Evolutionary conservation across 768 basidiomycete genomes (phyloP), one percentile per base, ranked within the genome.

Genomic region (Hebeloma cylindrosporum): DNA sequence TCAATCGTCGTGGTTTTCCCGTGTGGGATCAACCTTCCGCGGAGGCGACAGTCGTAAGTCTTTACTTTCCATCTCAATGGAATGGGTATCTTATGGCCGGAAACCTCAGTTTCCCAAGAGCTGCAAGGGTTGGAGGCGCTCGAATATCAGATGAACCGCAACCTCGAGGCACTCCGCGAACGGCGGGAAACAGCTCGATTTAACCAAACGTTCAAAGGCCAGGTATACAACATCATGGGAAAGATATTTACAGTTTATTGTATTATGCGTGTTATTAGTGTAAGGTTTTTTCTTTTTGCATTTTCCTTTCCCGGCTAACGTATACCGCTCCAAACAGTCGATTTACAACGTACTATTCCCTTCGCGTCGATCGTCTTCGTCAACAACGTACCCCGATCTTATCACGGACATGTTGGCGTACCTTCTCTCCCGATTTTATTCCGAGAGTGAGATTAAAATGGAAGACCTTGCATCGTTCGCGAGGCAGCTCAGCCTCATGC

Each of bases 201-300:
- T 51, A 62, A 76, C 4, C 56, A 62, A 3, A 87, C 86, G 0
- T 59, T 84, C 40, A 70, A 66, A 45, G 87, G 88, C 1, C 70
- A 64, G 40, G 37, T 80, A 2, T 64, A 75, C 51, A 71, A 69
- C 43, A 51, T 71, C 38, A 63, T 73, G 1, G 77, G 80, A 20
- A 62, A 69, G 9, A 13, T 78, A 5, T 88, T 88, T 59, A 83
- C 83, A 8, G 45, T 79, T 3, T 90, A 88, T 60, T 90, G 85
- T 52, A 60, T 79, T 3, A 68, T 79, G 25, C 76, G 88, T 38
- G 73, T 82, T 29, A 48, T 81, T 54, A 82, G 72, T 47, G 88
- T 85, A 56, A 54, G 82, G 70, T 20, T 41, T 47, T 35, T 36
- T 23, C 21, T 4, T 17, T 26, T 34, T 34, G 34, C 14, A 29